Conservation (phyloP, 352 stramenopile genomes). For the Pythium graminicola region DNA sequence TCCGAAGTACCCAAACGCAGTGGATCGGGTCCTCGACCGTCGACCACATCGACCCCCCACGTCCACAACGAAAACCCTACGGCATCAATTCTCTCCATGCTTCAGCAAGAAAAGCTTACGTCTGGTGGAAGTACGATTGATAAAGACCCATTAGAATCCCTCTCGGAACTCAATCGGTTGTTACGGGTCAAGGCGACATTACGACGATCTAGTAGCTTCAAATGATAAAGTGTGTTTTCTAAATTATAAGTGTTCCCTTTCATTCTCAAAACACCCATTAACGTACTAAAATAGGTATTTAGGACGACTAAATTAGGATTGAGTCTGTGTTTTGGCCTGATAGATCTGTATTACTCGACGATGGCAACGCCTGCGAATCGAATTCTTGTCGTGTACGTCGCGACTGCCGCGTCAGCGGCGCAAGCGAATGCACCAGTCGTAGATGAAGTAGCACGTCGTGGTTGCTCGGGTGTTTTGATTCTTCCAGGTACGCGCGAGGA, state of each 20-base stretch:
- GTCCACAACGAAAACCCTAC: conserved; percentile 10
- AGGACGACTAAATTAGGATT: too few species aligned
- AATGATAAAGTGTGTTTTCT: conserved; percentile 9
- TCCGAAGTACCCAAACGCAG: not conserved
- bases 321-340: not conserved
- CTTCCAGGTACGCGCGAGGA: conserved; percentile 26
- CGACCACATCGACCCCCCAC: not conserved
- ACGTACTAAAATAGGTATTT: too few species aligned
- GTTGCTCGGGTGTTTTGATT: conserved; percentile 51
- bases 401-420: not conserved
- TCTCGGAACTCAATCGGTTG: conserved; percentile 51
- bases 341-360: not conserved
- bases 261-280: too few species aligned
- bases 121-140: conserved; percentile 13
- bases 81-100: conserved; percentile 19
- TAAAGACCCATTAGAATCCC: conserved; percentile 40
- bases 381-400: conserved; percentile 23
- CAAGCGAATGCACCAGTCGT: conserved; percentile 14
- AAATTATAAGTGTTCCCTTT: conserved; percentile 1
- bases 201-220: conserved; percentile 23
- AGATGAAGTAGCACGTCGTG: conserved; percentile 37
- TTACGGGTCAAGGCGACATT: conserved; percentile 49
- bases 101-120: conserved; percentile 19
- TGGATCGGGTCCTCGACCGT: not conserved
- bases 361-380: conserved; percentile 24